A percentile compares a stretch with the other conserved stretches of the same genome.
phyloP scores from a whole-genome alignment of 2,329 filamentous ascomycete genomes.

The Colletotrichum viniferum region DNA sequence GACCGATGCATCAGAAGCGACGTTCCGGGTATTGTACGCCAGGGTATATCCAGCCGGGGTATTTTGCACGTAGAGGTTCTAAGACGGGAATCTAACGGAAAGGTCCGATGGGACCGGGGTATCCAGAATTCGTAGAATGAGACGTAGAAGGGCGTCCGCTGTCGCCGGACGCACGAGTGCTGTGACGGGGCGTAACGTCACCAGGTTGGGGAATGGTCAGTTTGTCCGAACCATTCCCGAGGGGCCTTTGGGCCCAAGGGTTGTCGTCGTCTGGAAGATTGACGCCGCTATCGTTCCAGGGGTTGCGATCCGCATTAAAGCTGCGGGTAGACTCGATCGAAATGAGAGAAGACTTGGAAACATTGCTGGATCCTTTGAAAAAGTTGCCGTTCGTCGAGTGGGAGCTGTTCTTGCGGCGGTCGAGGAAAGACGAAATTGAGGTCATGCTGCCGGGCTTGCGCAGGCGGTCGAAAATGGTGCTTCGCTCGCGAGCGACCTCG shows the following conservation, averaged over 20 bases:
- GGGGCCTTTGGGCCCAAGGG: slow-evolving; percentile 65
- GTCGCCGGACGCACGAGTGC: slow-evolving; percentile 83
- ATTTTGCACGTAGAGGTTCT: slow-evolving; percentile 58
- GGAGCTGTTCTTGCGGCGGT: slow-evolving; percentile 91
- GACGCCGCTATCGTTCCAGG: slow-evolving; percentile 97
- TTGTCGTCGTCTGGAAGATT: slow-evolving; percentile 90
- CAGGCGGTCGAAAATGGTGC: slow-evolving; percentile 87
- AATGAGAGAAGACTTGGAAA: slow-evolving; percentile 93
- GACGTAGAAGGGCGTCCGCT: slow-evolving; percentile 92
- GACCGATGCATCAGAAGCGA: slow-evolving; percentile 51
- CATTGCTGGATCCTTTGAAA: slow-evolving; percentile 91
- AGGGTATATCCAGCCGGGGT: slow-evolving; percentile 71
- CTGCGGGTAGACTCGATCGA: slow-evolving; percentile 95
- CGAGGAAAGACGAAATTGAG: slow-evolving; percentile 94
- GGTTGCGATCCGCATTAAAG: slow-evolving; percentile 88
- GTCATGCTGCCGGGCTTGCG: slow-evolving; percentile 95
- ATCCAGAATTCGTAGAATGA: slow-evolving; percentile 95
- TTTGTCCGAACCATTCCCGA: slow-evolving; percentile 70
- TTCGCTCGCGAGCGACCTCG: slow-evolving; percentile 78
- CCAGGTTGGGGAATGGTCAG: slow-evolving; percentile 73
- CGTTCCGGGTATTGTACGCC: slow-evolving; percentile 61
- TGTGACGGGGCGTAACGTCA: slow-evolving; percentile 84
- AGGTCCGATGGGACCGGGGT: slow-evolving; percentile 90
- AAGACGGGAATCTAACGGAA: slow-evolving; percentile 73
- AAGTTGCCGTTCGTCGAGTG: slow-evolving; percentile 82